Base-by-base conservation (phyloP, 352 stramenopile species). In the Nannochloropsis limnetica region DNA sequence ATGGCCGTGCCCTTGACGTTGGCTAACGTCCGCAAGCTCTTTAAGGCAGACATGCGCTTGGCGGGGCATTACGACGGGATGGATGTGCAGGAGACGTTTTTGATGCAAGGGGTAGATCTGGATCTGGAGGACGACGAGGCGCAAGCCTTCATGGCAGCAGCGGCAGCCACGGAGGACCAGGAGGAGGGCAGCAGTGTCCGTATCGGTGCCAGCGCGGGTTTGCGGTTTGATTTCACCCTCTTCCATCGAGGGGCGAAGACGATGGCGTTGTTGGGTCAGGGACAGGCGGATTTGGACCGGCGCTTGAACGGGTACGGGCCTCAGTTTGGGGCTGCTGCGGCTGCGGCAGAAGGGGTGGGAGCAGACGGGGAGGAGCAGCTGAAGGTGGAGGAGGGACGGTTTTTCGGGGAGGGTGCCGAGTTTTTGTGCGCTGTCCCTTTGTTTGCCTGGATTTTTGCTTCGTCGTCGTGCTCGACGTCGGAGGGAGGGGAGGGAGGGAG, bases 51-150 rank as follows among this genome's bases (percentile, higher is more conserved):
- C 11, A 74, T 74, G 61, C 61, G 61, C 61, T 29, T 74, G 61
- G n/a, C 61, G 11, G 61, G 61, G 25, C 25, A 74, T 74, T 74
- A 74, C 61, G 61, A 74, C 25, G 61, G n/a, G 4, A 74, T 25
- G n/a, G 61, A 25, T 31, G 61, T 74, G 61, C 61, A 74, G 3
- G 61, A 74, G n/a, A 74, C 61, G n/a, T 74, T 74, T 74, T 74
- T 74, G 61, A 20, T 74, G 61, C 61, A 27, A 28, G 61, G 61
- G 22, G 61, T 74, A 29, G 61, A 25, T 2, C n/a, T 74, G n/a
- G 25, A 25, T 74, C 61, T 74, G 9, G 61, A 74, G 15, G 61
- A 74, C n/a, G 11, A 31, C 15, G 61, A 27, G 61, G 11, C 25
- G n/a, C n/a, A 74, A 22, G 61, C 3, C n/a, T 29, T 74, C 20